These are phyloP conservation scores for Phytophthora tubulina DNA, from an alignment of 352 stramenopile genomes.

Conservation along the genomic window DNA sequence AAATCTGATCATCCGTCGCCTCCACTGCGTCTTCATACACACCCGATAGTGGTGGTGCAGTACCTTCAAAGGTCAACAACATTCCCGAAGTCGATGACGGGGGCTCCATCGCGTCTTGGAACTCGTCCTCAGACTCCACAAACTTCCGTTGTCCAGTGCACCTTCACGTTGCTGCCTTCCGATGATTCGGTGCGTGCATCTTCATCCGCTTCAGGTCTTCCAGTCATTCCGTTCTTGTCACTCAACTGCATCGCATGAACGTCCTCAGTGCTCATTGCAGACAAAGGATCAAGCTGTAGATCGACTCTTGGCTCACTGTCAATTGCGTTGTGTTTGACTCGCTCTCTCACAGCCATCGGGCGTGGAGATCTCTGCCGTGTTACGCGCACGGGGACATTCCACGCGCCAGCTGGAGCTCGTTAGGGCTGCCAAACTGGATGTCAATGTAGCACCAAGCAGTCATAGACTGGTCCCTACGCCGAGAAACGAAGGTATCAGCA, in stretches of 20 bases:
- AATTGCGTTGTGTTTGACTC: constrained; percentile 19
- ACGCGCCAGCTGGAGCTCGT: constrained; percentile 25
- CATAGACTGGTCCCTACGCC: constrained; percentile 11
- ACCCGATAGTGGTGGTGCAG: constrained; percentile 17
- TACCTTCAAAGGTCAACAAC: constrained; percentile 17
- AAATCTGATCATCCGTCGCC: constrained; percentile 31
- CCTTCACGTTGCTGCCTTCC: constrained; percentile 11
- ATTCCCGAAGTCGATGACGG: constrained; percentile 26
- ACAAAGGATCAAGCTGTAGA: background rate
- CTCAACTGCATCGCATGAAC: background rate
- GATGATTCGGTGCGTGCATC: constrained; percentile 36
- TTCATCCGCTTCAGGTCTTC: constrained; percentile 25
- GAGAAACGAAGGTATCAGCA: constrained; percentile 30
- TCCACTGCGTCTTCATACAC: constrained; percentile 44
- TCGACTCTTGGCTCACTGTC: constrained; percentile 11
- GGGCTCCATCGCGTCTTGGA: constrained; percentile 35
- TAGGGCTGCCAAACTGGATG: constrained; percentile 22
- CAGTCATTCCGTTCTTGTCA: constrained; percentile 18
- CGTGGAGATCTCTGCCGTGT: constrained; percentile 31
- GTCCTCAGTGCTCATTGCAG: constrained; percentile 19
- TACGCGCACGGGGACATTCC: constrained; percentile 9
- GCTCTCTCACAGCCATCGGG: constrained; percentile 18
- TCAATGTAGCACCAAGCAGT: constrained; percentile 3
- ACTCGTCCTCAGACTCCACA: constrained; percentile 44
- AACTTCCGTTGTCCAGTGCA: constrained; percentile 8